Base-by-base conservation (phyloP, 2,329 filamentous ascomycete genomes). In the Colletotrichum chrysophilum region DNA sequence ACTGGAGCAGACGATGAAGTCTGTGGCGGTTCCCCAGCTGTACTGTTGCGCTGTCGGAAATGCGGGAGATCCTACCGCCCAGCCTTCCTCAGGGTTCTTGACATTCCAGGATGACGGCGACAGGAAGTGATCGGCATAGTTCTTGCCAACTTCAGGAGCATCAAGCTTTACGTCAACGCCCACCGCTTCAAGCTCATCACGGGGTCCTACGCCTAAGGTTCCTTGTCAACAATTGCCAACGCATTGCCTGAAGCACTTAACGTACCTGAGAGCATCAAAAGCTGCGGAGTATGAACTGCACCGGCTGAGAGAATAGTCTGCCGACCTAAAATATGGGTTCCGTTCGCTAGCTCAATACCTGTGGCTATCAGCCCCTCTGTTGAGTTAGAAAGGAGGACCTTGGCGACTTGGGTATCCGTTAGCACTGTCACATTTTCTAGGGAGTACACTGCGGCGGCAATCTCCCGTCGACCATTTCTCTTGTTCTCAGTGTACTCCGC, bases 261-360 rank as follows among this genome's bases (percentile, higher is more conserved):
- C 62, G 3, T 52, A 66, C 62, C 62, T 14, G 89, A 90, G 18
- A 88, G 87, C 78, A 89, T 85, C 6, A 91, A 84, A 36, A 91
- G 86, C n/a, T 86, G 86, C 2, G 89, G 88, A 52, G 87, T 89
- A 78, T 87, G 88, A 79, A 89, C 90, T 18, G 88, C 83, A 4
- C 89, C 89, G 3, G 84, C 86, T 13, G 84, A 85, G 10, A 89
- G 80, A 7, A 89, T 83, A 79, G 88, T 76, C 74, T 85, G 79
- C 16, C 80, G 78, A 68, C 81, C 79, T 77, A 77, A 52, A 32
- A 82, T 81, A 12, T 79, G 66, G 5, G 76, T 81, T 2, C 84
- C 81, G 12, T 83, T 72, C 0, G 79, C 78, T 3, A 82, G 70
- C 21, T 84, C 80, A 32, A 83, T 79, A 3, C 81, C 82, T 1